Base-by-base conservation (phyloP, 257 asterid species). In the Nicotiana knightiana region DNA sequence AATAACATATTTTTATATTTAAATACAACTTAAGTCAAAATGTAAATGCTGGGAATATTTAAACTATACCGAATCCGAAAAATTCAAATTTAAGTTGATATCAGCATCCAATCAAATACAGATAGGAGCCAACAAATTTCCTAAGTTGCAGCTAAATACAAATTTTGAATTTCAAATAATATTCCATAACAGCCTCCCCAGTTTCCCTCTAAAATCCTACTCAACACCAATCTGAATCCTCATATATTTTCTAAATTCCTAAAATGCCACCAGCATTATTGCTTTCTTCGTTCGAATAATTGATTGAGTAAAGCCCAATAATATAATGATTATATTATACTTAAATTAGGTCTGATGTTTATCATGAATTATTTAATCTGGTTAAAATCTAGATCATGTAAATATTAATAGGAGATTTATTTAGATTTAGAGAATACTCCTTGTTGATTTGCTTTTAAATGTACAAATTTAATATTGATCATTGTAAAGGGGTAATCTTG, bases 141-240 rank as follows among this genome's bases (percentile, higher is more conserved):
- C 43, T 6, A 13, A 48, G 21, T 51, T 26, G 63, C 9, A 48
- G 12, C 79, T 53, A 48, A 51, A 26, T 73, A 73, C 62, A 73
- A 73, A 51, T 15, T 73, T 73, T 26, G 63, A 73, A 73, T 48
- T 75, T 75, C 80, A 75, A 75, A 75, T 43, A 26, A 51, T 51
- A 51, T 16, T 28, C 70, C 15, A 26, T 26, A 75, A 75, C 46
- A 75, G 9, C 26, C 3, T 53, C 11, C 5, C 58, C 58, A 11
- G 1, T 75, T 75, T 75, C 63, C 80, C 80, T 28, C 80, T 73
- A 48, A 73, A 51, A 75, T 73, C 79, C 79, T 26, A 51, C 79
- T 73, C 9, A 53, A 15, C 4, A 26, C n/a, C 43, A 48, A 51
- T 75, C 46, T 58, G 53, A 75, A 28, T 75, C 26, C 17, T 26